A percentile compares a stretch with the other conserved stretches of the same genome.
These are phyloP conservation scores for Tulasnella sp. DNA, from an alignment of 768 basidiomycete species.

Conservation along the genomic window DNA sequence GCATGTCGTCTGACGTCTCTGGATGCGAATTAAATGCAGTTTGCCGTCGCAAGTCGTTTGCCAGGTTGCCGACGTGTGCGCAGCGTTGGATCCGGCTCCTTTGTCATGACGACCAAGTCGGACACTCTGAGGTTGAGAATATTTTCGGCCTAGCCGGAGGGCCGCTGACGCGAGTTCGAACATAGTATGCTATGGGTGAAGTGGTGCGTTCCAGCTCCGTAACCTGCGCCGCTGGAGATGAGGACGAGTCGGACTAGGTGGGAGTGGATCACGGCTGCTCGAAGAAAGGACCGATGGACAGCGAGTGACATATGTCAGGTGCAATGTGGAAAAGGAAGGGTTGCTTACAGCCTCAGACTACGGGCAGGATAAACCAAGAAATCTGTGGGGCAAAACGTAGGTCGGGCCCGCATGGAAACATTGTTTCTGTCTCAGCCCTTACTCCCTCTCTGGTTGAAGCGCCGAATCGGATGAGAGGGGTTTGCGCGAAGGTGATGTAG, in stretches of 20 bases:
- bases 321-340: background rate
- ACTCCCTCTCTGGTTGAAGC: too few relatives aligned
- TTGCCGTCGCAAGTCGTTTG: too few relatives aligned
- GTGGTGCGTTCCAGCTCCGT: slow-evolving; percentile 94
- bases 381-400: too few relatives aligned
- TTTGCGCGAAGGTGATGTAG: too few relatives aligned
- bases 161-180: slow-evolving; percentile 92
- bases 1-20: slow-evolving; percentile 92
- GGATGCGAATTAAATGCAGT: slow-evolving; percentile 98
- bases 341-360: slow-evolving; percentile 74
- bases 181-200: slow-evolving; percentile 72
- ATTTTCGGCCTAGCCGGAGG: slow-evolving; percentile 96
- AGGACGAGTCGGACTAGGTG: slow-evolving; percentile 78
- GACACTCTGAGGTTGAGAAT: slow-evolving; percentile 94
- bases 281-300: slow-evolving; percentile 46
- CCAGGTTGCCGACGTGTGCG: too few relatives aligned
- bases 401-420: too few relatives aligned
- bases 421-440: too few relatives aligned
- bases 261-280: slow-evolving; percentile 71
- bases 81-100: slow-evolving; percentile 66
- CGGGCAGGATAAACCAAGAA: slow-evolving; percentile 86
- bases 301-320: background rate
- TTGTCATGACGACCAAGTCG: slow-evolving; percentile 95
- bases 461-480: too few relatives aligned
- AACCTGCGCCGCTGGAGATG: slow-evolving; percentile 87